Evolutionary conservation across 139 green algal genomes (phyloP).

Genomic region (Yamagishiella unicocca): DNA sequence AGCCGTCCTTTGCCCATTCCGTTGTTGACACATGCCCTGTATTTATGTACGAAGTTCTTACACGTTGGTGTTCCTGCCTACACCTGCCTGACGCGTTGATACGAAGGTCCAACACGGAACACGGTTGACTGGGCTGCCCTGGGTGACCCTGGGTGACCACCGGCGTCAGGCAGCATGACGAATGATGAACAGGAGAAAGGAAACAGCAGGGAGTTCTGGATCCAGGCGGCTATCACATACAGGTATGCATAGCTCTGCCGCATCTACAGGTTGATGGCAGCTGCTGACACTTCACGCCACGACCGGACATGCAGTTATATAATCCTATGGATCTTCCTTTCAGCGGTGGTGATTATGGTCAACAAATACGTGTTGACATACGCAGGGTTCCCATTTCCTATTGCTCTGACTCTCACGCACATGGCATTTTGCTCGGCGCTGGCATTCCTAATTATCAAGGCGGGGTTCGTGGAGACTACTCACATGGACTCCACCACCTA

Average conservation of each 20-base stretch:
- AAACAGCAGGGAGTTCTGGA: not conserved
- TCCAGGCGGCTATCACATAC: constrained; percentile 31
- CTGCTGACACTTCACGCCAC: too few relatives aligned
- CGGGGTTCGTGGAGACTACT: constrained; percentile 35
- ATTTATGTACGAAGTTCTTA: too few relatives aligned
- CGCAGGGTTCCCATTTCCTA: constrained; percentile 73
- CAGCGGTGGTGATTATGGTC: constrained; percentile 72
- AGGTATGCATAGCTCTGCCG: not conserved
- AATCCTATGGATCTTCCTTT: constrained; percentile 62
- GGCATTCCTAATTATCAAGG: constrained; percentile 49
- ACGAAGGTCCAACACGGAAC: too few relatives aligned
- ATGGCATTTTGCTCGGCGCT: constrained; percentile 68
- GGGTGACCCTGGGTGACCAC: too few relatives aligned
- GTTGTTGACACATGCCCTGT: too few relatives aligned
- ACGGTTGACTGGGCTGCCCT: too few relatives aligned
- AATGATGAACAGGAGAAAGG: constrained; percentile 7
- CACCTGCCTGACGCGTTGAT: too few relatives aligned
- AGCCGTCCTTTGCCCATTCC: too few relatives aligned
- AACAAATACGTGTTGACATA: constrained; percentile 83
- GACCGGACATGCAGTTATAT: constrained; percentile 48
- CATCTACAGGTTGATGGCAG: not conserved
- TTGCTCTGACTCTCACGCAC: constrained; percentile 73
- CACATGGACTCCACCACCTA: constrained; percentile 55
- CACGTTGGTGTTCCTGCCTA: too few relatives aligned
- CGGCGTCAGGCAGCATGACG: constrained; percentile 5